These are phyloP conservation scores for Trebouxia sp. DNA, from an alignment of 139 green algal genomes.

Conservation along the genomic window DNA sequence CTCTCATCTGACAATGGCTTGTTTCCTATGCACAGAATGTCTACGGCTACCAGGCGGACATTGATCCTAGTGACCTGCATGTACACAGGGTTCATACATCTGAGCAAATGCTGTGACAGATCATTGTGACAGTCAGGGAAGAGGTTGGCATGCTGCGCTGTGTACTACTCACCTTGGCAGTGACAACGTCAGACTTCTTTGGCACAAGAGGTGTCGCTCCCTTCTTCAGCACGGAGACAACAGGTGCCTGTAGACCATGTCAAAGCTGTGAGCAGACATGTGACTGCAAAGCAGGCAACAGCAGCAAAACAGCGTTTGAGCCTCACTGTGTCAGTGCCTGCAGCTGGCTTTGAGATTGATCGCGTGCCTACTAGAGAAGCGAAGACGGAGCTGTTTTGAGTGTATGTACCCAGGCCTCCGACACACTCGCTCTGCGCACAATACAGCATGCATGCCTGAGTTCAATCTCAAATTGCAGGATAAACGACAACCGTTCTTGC, in stretches of 20 bases:
- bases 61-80: conserved; percentile 48
- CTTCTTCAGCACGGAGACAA: not conserved
- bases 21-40: conserved; percentile 72
- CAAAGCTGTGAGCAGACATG: no score
- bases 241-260: conserved; percentile 3
- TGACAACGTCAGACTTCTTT: not conserved
- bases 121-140: no score
- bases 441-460: not conserved
- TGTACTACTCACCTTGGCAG: not conserved
- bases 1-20: conserved; percentile 52
- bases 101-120: not conserved
- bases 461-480: not conserved
- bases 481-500: no score
- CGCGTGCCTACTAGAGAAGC: not conserved
- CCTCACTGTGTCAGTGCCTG: not conserved
- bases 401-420: not conserved
- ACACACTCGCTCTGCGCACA: not conserved
- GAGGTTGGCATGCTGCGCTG: no score
- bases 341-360: no score
- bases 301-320: no score
- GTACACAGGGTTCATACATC: not conserved
- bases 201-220: not conserved
- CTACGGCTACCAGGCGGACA: conserved; percentile 44
- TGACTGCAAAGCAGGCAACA: no score
- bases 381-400: not conserved